Evolutionary conservation across 306 rosid species (phyloP).

Genomic region (Vigna nakashimae): DNA sequence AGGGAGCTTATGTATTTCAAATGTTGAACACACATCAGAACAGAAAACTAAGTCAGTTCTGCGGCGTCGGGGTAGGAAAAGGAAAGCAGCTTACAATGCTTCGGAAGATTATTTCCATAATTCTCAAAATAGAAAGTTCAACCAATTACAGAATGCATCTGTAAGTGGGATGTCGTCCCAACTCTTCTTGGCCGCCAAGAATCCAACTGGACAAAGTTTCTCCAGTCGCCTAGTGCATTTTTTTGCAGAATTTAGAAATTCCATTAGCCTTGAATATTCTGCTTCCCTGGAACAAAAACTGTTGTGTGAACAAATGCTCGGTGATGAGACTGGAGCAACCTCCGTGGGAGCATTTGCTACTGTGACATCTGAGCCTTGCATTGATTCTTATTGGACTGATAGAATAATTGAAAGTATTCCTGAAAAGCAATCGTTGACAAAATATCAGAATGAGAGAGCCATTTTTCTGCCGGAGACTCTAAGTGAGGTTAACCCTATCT

Average conservation of each 20-base stretch:
- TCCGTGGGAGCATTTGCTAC: conserved; percentile 30
- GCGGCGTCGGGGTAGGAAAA: conserved; percentile 47
- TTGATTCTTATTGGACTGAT: conserved; percentile 76
- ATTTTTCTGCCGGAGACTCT: conserved; percentile 35
- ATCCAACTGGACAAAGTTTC: conserved; percentile 52
- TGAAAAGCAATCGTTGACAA: conserved; percentile 49
- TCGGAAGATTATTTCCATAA: conserved; percentile 39
- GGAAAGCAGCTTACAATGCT: conserved; percentile 42
- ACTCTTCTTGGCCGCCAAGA: conserved; percentile 57
- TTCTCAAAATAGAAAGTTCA: conserved; percentile 35
- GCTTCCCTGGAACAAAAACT: conserved; percentile 45
- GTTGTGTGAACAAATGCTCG: conserved; percentile 48
- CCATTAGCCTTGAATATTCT: conserved; percentile 41
- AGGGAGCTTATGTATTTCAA: conserved; percentile 37
- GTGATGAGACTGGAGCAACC: conserved; percentile 48
- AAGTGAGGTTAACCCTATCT: conserved; percentile 28
- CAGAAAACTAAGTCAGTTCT: conserved; percentile 40
- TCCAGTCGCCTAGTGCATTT: conserved; percentile 42
- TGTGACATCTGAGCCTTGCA: conserved; percentile 48
- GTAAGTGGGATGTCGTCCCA: conserved; percentile 55
- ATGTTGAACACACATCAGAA: conserved; percentile 38
- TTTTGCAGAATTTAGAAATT: conserved; percentile 58
- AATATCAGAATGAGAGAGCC: conserved; percentile 47
- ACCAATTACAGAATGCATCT: conserved; percentile 44
- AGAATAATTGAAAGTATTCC: conserved; percentile 59